phyloP scores from a whole-genome alignment of 495 filamentous ascomycete genomes.

The Parathielavia hyrcaniae region DNA sequence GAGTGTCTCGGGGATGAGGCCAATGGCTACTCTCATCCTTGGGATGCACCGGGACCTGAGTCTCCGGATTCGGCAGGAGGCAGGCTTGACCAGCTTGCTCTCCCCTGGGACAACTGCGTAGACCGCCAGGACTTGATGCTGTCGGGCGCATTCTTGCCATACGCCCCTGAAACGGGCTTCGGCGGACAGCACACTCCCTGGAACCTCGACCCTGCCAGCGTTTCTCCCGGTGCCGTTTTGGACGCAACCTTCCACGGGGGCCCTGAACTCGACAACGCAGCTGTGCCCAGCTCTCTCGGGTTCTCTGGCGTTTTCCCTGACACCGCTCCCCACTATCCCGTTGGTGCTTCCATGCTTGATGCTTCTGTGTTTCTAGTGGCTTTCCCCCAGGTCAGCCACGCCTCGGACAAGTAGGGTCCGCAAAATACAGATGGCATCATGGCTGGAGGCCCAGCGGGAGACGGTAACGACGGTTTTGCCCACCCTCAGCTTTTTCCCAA shows the following conservation, averaged over 20 bases:
- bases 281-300: background rate
- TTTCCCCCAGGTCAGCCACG: constrained; percentile 1
- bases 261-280: background rate
- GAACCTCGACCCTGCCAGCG: background rate
- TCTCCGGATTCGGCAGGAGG: background rate
- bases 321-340: background rate
- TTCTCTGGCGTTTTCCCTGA: background rate
- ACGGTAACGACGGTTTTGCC: background rate
- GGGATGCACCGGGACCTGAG: background rate
- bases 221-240: background rate
- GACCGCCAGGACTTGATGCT: background rate
- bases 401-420: background rate
- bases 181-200: background rate
- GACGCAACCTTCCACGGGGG: background rate
- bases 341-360: background rate
- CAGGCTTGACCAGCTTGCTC: background rate
- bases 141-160: background rate
- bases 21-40: background rate
- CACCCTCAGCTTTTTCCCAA: background rate
- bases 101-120: background rate
- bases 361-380: constrained; percentile 1
- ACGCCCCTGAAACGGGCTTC: background rate
- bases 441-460: background rate
- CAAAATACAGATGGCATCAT: background rate
- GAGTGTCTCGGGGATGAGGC: background rate